phyloP scores from a whole-genome alignment of 2,329 filamentous ascomycete species.

The Lachnellula suecica region DNA sequence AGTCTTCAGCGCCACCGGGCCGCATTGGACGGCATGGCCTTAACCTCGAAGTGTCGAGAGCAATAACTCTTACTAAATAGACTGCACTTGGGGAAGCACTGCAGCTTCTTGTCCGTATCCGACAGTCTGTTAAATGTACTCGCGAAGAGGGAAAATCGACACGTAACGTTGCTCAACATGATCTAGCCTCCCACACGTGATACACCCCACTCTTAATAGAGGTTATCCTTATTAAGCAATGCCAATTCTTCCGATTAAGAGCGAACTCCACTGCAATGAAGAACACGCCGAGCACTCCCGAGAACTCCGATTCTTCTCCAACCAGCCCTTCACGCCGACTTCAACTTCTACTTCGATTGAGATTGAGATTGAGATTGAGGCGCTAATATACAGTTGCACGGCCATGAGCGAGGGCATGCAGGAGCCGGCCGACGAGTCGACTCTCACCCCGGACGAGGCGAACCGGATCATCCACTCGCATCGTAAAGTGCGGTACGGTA shows the following conservation, averaged over 20 bases:
- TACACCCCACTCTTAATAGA: too few species aligned
- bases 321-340: slow-evolving; percentile 2
- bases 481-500: slow-evolving; percentile 68
- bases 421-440: slow-evolving; percentile 15
- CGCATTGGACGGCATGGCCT: too few species aligned
- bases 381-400: slow-evolving; percentile 7
- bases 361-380: too few species aligned
- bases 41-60: too few species aligned
- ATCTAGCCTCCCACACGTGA: too few species aligned
- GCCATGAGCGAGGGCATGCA: slow-evolving; percentile 21
- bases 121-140: too few species aligned
- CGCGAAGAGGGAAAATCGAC: too few species aligned
- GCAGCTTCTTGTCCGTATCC: too few species aligned
- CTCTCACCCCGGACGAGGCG: slow-evolving; percentile 54
- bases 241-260: background rate
- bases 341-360: slow-evolving; percentile 7
- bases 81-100: too few species aligned
- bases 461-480: slow-evolving; percentile 69
- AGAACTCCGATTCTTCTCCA: slow-evolving; percentile 18
- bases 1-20: too few species aligned
- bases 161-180: too few species aligned
- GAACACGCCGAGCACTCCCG: slow-evolving; percentile 1
- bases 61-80: too few species aligned
- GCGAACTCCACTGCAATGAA: background rate
- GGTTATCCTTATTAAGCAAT: background rate